Percentiles rank a stretch among this genome's conserved stretches.
These are phyloP conservation scores for Kuraishia molischiana DNA, from an alignment of 805 yeast genomes.

Conservation along the genomic window DNA sequence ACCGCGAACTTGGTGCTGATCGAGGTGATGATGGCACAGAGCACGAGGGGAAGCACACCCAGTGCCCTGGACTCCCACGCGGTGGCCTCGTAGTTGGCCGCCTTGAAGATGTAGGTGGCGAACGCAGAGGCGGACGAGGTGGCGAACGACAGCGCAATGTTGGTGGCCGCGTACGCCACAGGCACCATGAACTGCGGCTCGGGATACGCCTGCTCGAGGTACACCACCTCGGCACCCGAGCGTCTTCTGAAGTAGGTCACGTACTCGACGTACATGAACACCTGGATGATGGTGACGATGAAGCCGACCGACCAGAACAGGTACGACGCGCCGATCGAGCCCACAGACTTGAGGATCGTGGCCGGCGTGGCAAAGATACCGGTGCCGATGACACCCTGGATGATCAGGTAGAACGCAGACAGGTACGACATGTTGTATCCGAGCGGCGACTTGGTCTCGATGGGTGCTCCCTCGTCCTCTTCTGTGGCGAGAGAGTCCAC, in stretches of 20 bases:
- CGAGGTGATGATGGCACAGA: conserved; percentile 57
- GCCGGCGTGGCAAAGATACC: conserved; percentile 71
- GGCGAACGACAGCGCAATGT: conserved; percentile 76
- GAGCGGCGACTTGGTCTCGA: neutral
- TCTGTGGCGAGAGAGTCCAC: neutral
- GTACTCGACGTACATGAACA: conserved; percentile 29
- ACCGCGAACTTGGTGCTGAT: conserved; percentile 57
- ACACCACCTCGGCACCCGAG: conserved; percentile 83
- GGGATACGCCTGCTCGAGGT: conserved; percentile 59
- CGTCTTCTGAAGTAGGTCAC: conserved; percentile 32
- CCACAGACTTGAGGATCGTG: conserved; percentile 36
- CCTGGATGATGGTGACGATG: conserved; percentile 25
- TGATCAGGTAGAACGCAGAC: conserved; percentile 48
- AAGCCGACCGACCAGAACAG: conserved; percentile 33
- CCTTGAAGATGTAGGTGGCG: conserved; percentile 68
- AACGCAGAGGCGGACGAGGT: conserved; percentile 75
- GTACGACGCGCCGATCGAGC: conserved; percentile 32
- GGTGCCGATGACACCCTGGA: conserved; percentile 67
- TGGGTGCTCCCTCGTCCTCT: neutral
- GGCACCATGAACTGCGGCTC: conserved; percentile 64
- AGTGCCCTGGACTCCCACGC: conserved; percentile 74
- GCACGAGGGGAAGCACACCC: conserved; percentile 65
- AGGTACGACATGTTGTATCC: neutral
- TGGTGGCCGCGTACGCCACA: conserved; percentile 58
- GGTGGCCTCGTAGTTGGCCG: conserved; percentile 58